Base-by-base conservation (phyloP, 2,329 filamentous ascomycete species). In the Rhynchosporium secalis region DNA sequence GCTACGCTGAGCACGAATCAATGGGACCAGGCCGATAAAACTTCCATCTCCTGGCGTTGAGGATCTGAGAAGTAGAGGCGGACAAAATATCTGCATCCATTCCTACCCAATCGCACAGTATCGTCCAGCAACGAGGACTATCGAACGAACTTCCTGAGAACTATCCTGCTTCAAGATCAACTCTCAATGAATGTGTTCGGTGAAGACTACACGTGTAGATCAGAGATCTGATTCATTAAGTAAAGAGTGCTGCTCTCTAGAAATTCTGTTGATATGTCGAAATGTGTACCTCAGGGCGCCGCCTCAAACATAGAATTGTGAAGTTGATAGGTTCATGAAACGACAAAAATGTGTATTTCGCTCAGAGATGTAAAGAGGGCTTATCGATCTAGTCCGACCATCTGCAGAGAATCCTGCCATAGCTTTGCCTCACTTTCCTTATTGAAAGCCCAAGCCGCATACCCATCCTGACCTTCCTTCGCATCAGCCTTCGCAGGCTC, bases 351-450 rank as follows among this genome's bases (percentile, higher is more conserved):
- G 2, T 43, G 10, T 15, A 43, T 43, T 43, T 15, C 12, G 12
- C 40, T 8, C 10, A 15, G 40, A 13, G 10, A 43, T 4, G 12
- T 43, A 13, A 4, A 43, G 41, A 46, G 20, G 26, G 1, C 43
- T 46, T 26, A 46, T 3, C 15, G 15, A 4, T 36, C 56, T 36
- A 61, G 40, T 4, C 73, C 71, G 13, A 75, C 73, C 60, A 72
- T 58, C 63, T 72, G 68, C 38, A 72, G 62, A 49, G 76, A 78
- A 48, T 77, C 61, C 47, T 71, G 71, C 79, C 80, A 82, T 56
- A 82, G 63, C 65, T 67, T 74, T 52, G 71, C 69, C 66, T 78
- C 78, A 10, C 70, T 74, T 45, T 76, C 73, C 61, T 72, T 69
- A 62, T 80, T 74, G 69, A 76, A 80, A n/a, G 71, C 68, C 40